Conservation (phyloP, 768 basidiomycete species). For the Podaxis pistillaris region DNA sequence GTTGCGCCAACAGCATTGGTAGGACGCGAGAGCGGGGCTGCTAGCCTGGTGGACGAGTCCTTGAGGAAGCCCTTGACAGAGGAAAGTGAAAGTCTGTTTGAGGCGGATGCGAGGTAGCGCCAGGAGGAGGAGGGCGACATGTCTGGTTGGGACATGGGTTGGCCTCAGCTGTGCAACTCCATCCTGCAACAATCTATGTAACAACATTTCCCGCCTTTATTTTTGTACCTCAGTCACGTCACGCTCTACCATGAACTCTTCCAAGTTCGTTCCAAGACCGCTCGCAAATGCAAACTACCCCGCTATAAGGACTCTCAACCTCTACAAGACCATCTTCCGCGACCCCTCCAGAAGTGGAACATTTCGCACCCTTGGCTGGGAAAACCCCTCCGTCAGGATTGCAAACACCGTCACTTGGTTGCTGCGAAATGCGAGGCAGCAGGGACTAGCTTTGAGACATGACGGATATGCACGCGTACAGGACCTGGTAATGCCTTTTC, state of each 20-base stretch:
- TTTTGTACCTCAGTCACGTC: neutral
- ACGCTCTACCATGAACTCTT: neutral
- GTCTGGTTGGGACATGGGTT: neutral
- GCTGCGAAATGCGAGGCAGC: constrained; percentile 79
- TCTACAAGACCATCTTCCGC: neutral
- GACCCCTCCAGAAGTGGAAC: constrained; percentile 27
- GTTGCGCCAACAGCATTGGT: constrained; percentile 3
- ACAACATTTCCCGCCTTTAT: neutral
- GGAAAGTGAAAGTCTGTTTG: neutral
- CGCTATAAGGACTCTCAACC: neutral
- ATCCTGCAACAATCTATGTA: too few species aligned
- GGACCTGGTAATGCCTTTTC: constrained; percentile 84
- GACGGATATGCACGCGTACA: constrained; percentile 86
- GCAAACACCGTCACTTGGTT: constrained; percentile 91
- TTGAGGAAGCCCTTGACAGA: neutral
- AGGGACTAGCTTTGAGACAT: constrained; percentile 69
- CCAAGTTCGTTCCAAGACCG: neutral
- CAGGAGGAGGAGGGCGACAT: neutral
- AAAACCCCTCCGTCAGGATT: constrained; percentile 65
- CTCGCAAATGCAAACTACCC: constrained; percentile 11
- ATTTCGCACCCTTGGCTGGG: constrained; percentile 58
- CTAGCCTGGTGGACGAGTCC: neutral
- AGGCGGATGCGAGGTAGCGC: neutral
- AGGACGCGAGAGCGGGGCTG: neutral
- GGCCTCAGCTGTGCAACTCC: too few species aligned